Base-by-base conservation (phyloP, 495 filamentous ascomycete species). In the Podospora conica region DNA sequence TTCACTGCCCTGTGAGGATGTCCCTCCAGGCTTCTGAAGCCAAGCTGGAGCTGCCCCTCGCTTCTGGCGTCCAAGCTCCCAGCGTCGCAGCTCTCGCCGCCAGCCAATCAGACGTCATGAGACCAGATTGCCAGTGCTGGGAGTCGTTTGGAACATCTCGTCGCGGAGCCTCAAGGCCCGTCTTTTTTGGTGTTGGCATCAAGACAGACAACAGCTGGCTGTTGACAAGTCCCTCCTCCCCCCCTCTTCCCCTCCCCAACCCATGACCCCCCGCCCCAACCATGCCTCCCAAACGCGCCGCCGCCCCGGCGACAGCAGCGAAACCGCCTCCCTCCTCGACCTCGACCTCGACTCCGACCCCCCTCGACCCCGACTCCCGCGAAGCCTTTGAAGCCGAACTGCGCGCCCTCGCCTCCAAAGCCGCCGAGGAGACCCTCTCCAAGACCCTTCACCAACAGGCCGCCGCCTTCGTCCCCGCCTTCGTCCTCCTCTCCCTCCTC, bases 401-500 rank as follows among this genome's bases (percentile, higher is more conserved):
- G 28, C 75, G 81, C 65, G 62, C 73, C 9, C 71, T 86, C 29
- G 82, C 83, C 12, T 71, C 75, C 27, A 82, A 84, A 70, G 83
- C 83, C n/a, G 74, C 80, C 54, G 72, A 79, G 8, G 76, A 83
- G 58, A 83, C 76, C 8, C 77, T 73, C 73, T 23, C 63, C 57
- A 80, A 70, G 58, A 72, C 69, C 68, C 59, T 75, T 9, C 53
- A 58, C 9, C 65, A 77, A 9, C 78, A 83, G 63, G 73, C 74
- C 27, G 66, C 72, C n/a, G 61, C 80, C 68, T 82, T 82, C 58
- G 66, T 73, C 64, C 74, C 73, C 63, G 69, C 75, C 1, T 40
- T 68, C 23, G 68, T 72, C 31, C 75, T 93, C 59, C 82, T 96
- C 66, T 66, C 84, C 23, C 83, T 95, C 55, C 83, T 87, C n/a